Evolutionary conservation across 2,329 filamentous ascomycete genomes (phyloP), one percentile per base, ranked within the genome.

Genomic region (Mycocentrospora acerina): DNA sequence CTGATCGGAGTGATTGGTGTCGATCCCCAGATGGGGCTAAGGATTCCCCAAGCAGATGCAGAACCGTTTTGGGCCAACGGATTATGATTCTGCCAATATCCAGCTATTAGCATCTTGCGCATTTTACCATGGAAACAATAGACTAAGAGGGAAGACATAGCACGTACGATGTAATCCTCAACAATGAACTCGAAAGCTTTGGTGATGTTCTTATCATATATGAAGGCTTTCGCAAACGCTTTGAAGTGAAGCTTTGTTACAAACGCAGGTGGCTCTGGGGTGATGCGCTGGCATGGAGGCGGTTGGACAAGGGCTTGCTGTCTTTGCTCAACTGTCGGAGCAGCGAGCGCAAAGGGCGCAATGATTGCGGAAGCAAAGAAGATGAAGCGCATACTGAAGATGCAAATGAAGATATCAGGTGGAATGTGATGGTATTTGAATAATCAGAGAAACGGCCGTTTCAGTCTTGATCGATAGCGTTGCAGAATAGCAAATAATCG

Each of bases 121-220:
- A 2, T 2, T 15, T 17, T n/a, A 18, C 6, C 10, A 4, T 17
- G 10, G 13, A 28, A 4, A 16, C n/a, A n/a, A n/a, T n/a, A n/a
- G n/a, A n/a, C n/a, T n/a, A 22, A 27, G 13, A 4, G n/a, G 12
- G 31, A 10, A 27, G n/a, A 13, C n/a, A n/a, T n/a, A n/a, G n/a
- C n/a, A 30, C 51, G 35, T 39, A 60, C 58, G 27, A 61, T 59
- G 35, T 63, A 63, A 28, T 55, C 56, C 13, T 50, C 12, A 6
- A 31, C 32, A 11, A 63, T 60, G 37, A 53, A 62, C 16, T 42
- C 48, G 37, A 63, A 63, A 4, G 60, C 60, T 22, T 55, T 37
- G 29, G 44, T 58, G 22, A 63, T 61, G 28, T 62, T 50, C 16
- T 59, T 51, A 17, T 48, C 41, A 37, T 55, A 56, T 29, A 62